Conservation (phyloP, 352 stramenopile genomes). For the Aphanomyces astaci region DNA sequence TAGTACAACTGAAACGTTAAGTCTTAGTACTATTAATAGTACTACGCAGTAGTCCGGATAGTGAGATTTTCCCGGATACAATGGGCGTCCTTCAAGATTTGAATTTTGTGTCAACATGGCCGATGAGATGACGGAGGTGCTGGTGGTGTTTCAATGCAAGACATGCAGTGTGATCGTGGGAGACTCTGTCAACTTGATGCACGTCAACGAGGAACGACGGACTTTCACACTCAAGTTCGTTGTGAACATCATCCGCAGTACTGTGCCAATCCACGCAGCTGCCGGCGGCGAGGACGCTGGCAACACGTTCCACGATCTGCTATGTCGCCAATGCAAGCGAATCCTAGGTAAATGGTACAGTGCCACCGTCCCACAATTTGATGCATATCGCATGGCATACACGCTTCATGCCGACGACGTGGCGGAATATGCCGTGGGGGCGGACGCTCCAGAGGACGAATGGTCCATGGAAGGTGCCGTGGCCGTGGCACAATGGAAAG, state of each 20-base stretch:
- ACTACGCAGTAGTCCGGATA: too few species aligned
- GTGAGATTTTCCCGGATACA: not conserved
- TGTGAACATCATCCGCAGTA: slow-evolving; percentile 44
- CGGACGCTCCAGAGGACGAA: not conserved
- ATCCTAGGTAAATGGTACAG: slow-evolving; percentile 71
- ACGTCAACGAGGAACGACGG: slow-evolving; percentile 60
- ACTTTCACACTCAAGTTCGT: slow-evolving; percentile 68
- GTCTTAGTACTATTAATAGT: too few species aligned
- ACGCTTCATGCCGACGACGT: slow-evolving; percentile 69
- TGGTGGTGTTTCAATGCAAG: slow-evolving; percentile 78
- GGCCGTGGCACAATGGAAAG: slow-evolving; percentile 29
- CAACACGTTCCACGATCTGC: slow-evolving; percentile 63
- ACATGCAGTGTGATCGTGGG: slow-evolving; percentile 77
- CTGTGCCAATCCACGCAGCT: slow-evolving; percentile 41
- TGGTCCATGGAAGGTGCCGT: slow-evolving; percentile 25
- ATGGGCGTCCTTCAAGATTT: not conserved
- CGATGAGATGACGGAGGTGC: slow-evolving; percentile 43
- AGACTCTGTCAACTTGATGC: slow-evolving; percentile 75
- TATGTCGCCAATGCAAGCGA: slow-evolving; percentile 74
- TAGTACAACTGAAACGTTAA: too few species aligned
- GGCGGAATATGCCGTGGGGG: slow-evolving; percentile 67
- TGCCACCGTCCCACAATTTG: slow-evolving; percentile 51
- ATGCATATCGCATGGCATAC: slow-evolving; percentile 57
- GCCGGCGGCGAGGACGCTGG: slow-evolving; percentile 42
- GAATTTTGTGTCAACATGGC: too few species aligned